phyloP scores from a whole-genome alignment of 805 yeast genomes.

The Wickerhamomyces chaumierensis region DNA sequence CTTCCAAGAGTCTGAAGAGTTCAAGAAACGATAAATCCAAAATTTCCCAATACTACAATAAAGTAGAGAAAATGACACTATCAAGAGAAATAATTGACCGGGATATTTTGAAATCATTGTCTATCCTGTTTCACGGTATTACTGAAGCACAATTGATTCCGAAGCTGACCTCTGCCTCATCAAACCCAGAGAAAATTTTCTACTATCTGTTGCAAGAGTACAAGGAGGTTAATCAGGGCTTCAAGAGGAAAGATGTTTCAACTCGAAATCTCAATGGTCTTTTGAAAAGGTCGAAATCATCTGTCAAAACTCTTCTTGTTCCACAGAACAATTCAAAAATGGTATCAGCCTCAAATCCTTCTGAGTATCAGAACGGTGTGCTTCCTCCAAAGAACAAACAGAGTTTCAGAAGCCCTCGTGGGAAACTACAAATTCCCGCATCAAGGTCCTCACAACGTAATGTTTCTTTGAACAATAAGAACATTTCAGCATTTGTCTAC shows the following conservation, averaged over 20 bases:
- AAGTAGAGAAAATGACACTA: slow-evolving; percentile 27
- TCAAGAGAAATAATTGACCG: slow-evolving; percentile 40
- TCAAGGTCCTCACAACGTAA: slow-evolving; percentile 21
- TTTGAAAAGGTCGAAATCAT: slow-evolving; percentile 29
- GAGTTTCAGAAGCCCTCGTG: slow-evolving; percentile 12
- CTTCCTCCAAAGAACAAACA: slow-evolving; percentile 13
- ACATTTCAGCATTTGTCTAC: slow-evolving; percentile 3
- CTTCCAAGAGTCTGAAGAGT: slow-evolving; percentile 22
- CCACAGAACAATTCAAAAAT: slow-evolving; percentile 14
- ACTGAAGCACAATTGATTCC: slow-evolving; percentile 38
- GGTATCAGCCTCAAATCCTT: slow-evolving; percentile 9
- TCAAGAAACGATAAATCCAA: slow-evolving; percentile 18
- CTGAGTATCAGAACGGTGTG: neutral
- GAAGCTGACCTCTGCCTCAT: slow-evolving; percentile 40
- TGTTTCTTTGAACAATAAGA: slow-evolving; percentile 19
- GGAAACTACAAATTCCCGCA: slow-evolving; percentile 20
- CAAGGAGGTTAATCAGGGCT: slow-evolving; percentile 46
- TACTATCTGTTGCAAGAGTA: slow-evolving; percentile 67
- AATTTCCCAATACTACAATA: slow-evolving; percentile 24
- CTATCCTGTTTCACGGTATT: slow-evolving; percentile 76
- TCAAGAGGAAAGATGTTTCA: slow-evolving; percentile 14
- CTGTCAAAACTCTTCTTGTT: slow-evolving; percentile 29
- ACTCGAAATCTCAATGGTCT: slow-evolving; percentile 14
- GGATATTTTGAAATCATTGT: slow-evolving; percentile 65
- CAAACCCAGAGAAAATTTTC: slow-evolving; percentile 71